Evolutionary conservation across 352 stramenopile genomes (phyloP).

Genomic region (Phytophthora cryptogea): DNA sequence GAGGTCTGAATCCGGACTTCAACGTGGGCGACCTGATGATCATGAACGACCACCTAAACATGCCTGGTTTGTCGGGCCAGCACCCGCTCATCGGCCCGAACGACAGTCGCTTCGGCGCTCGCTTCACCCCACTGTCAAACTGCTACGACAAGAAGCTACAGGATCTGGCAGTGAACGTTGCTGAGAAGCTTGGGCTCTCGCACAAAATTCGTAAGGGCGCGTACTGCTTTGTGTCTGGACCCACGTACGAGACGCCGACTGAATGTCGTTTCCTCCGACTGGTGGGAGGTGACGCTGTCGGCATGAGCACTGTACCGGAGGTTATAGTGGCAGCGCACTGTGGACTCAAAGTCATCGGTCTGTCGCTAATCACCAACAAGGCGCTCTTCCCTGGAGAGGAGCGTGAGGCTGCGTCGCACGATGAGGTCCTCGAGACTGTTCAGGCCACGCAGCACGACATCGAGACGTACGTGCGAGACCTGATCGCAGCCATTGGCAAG

Average conservation of each 20-base stretch:
- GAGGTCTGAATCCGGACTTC: constrained; percentile 93
- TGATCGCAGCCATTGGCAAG: constrained; percentile 34
- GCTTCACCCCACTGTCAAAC: constrained; percentile 96
- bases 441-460: constrained; percentile 66
- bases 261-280: constrained; percentile 94
- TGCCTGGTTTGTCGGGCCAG: constrained; percentile 92
- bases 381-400: constrained; percentile 86
- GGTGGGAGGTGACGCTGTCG: constrained; percentile 93
- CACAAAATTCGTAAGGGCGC: constrained; percentile 88
- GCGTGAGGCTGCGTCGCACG: constrained; percentile 85
- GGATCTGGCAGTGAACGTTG: constrained; percentile 77
- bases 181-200: constrained; percentile 77
- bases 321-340: constrained; percentile 96
- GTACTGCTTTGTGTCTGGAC: constrained; percentile 97
- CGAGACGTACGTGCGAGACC: constrained; percentile 43
- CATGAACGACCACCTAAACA: constrained; percentile 96
- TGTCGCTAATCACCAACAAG: constrained; percentile 97
- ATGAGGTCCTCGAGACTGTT: constrained; percentile 93
- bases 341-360: constrained; percentile 94
- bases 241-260: constrained; percentile 96
- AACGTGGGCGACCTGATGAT: constrained; percentile 97
- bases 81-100: constrained; percentile 96
- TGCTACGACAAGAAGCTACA: constrained; percentile 93
- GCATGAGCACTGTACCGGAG: constrained; percentile 97
- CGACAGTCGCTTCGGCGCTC: constrained; percentile 92